Evolutionary conservation across 805 yeast species (phyloP).

Genomic region (Hanseniaspora vineae): DNA sequence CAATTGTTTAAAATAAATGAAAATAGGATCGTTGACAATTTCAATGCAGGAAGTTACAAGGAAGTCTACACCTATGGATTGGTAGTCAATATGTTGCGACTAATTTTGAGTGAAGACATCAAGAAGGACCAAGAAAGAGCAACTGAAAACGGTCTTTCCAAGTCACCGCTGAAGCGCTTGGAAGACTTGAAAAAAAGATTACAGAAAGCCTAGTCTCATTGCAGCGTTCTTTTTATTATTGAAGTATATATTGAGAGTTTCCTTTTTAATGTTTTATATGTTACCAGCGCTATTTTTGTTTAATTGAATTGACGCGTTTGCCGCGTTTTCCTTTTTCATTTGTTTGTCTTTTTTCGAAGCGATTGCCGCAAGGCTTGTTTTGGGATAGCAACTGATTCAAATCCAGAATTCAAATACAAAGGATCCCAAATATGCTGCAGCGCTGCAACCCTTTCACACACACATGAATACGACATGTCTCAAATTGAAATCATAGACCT

Average conservation of each 20-base stretch:
- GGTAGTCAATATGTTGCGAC: constrained; percentile 17
- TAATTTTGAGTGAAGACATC: constrained; percentile 21
- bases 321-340: too few relatives aligned
- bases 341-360: too few relatives aligned
- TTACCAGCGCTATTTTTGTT: too few relatives aligned
- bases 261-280: too few relatives aligned
- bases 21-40: constrained; percentile 1
- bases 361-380: too few relatives aligned
- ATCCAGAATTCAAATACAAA: background rate
- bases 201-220: background rate
- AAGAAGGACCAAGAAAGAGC: background rate
- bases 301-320: too few relatives aligned
- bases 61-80: background rate
- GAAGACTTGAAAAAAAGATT: constrained; percentile 14
- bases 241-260: background rate
- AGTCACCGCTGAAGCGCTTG: constrained; percentile 17
- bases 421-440: background rate
- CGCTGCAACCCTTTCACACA: too few relatives aligned
- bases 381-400: too few relatives aligned
- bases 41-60: background rate
- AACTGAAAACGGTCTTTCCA: constrained; percentile 8
- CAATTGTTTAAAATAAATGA: background rate
- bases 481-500: background rate
- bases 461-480: background rate
- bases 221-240: background rate